Evolutionary conservation across 1,284 basidiomycete genomes (phyloP).

Genomic region (Lentinula novae-zelandiae): DNA sequence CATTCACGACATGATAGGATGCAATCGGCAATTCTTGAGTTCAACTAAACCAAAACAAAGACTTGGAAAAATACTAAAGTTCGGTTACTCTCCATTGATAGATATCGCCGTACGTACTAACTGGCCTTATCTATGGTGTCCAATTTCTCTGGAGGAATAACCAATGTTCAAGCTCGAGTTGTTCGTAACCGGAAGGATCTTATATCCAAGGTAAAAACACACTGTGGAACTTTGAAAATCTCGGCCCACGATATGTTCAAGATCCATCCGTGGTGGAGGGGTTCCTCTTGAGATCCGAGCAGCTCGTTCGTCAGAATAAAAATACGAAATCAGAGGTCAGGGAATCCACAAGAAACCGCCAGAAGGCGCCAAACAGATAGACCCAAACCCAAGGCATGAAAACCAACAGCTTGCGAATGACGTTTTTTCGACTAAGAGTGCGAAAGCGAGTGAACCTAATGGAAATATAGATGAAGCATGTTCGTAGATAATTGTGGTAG

Average conservation of each 20-base stretch:
- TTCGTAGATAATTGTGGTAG: too few species aligned
- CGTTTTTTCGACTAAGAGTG: too few species aligned
- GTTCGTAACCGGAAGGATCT: constrained; percentile 1
- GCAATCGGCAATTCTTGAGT: neutral
- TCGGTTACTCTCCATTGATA: neutral
- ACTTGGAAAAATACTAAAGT: neutral
- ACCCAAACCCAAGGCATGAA: too few species aligned
- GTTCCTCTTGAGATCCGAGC: neutral
- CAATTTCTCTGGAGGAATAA: neutral
- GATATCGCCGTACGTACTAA: neutral
- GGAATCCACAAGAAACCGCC: too few species aligned
- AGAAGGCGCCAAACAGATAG: too few species aligned
- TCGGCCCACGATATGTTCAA: neutral
- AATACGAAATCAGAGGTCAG: neutral
- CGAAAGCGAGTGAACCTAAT: too few species aligned
- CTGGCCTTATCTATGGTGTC: neutral
- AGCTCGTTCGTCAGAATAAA: neutral
- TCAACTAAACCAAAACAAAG: neutral
- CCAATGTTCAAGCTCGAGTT: neutral
- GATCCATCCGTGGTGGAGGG: neutral
- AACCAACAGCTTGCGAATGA: too few species aligned
- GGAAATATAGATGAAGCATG: too few species aligned
- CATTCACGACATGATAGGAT: neutral
- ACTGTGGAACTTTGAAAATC: neutral
- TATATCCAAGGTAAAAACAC: neutral